These are phyloP conservation scores for Davidsoniella australis DNA, from an alignment of 2,329 filamentous ascomycete species.

Conservation along the genomic window DNA sequence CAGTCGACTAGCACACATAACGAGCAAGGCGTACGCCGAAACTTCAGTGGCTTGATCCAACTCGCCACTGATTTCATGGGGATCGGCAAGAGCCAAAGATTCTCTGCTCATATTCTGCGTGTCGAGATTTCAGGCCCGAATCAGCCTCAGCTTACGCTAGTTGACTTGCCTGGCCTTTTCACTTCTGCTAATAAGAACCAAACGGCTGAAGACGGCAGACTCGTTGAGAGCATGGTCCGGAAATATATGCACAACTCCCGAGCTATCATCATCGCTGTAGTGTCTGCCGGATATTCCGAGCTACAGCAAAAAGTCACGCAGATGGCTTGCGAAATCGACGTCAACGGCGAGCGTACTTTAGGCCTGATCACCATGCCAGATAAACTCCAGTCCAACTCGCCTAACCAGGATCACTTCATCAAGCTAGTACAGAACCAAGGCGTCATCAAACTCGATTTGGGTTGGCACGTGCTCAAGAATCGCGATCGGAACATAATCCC, in stretches of 20 bases:
- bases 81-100: conserved; percentile 12
- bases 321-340: conserved; percentile 19
- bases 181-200: conserved; percentile 21
- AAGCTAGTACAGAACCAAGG: conserved; percentile 19
- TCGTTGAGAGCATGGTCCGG: conserved; percentile 22
- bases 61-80: conserved; percentile 15
- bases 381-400: conserved; percentile 15
- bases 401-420: conserved; percentile 15
- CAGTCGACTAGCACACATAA: no score
- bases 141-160: conserved; percentile 24
- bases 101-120: conserved; percentile 15
- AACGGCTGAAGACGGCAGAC: conserved; percentile 18
- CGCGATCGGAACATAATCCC: conserved; percentile 20
- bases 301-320: conserved; percentile 23
- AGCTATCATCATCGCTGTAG: conserved; percentile 28
- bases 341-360: conserved; percentile 20
- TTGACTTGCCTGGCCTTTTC: conserved; percentile 30
- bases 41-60: conserved; percentile 15
- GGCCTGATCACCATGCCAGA: conserved; percentile 29
- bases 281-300: conserved; percentile 24
- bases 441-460: conserved; percentile 25
- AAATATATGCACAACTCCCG: conserved; percentile 23
- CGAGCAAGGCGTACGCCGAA: conserved; percentile 10
- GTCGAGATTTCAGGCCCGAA: conserved; percentile 15
- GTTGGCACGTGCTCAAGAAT: conserved; percentile 22